Base-by-base conservation (phyloP, 768 basidiomycete genomes). In the Leccinellum rugosiceps region DNA sequence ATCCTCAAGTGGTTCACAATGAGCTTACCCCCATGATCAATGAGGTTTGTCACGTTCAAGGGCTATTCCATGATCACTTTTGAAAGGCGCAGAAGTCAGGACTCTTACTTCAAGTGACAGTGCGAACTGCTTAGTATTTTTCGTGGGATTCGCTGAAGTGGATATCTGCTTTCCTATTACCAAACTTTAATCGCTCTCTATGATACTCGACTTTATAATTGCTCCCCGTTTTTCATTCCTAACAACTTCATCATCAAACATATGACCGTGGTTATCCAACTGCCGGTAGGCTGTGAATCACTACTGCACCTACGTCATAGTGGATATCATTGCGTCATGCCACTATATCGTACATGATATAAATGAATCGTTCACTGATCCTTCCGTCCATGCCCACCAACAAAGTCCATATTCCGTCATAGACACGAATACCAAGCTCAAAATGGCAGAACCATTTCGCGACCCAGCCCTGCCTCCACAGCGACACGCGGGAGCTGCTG, bases 401-500 rank as follows among this genome's bases (percentile, higher is more conserved):
- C 26, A 26, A 26, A 26, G 26, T n/a, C n/a, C n/a, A n/a, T n/a
- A n/a, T 0, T 65, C 71, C 14, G 61, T 65, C 0, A 41, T 59
- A 11, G 66, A 60, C 32, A 32, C 54, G 5, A 57, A 63, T 43
- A 58, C 63, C 35, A 56, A 56, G 10, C 55, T 50, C 10, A 21
- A 28, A 25, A 25, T 19, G 10, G 13, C 5, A 17, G 21, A n/a
- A 11, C 1, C 14, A 38, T 17, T 26, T 43, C n/a, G 2, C 10
- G 25, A 57, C 34, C 49, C 65, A 7, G 35, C 51, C 1, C 69
- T 74, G 53, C 76, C 79, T 1, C 68, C 68, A 21, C 78, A 80
- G 60, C 61, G 60, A 46, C 79, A 81, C 52, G 76, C 78, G 0
- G 80, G 79, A 11, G 70, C 74, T 0, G 68, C 74, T 6, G 78